phyloP scores from a whole-genome alignment of 2,329 filamentous ascomycete species.

The Colletotrichum graminicola region DNA sequence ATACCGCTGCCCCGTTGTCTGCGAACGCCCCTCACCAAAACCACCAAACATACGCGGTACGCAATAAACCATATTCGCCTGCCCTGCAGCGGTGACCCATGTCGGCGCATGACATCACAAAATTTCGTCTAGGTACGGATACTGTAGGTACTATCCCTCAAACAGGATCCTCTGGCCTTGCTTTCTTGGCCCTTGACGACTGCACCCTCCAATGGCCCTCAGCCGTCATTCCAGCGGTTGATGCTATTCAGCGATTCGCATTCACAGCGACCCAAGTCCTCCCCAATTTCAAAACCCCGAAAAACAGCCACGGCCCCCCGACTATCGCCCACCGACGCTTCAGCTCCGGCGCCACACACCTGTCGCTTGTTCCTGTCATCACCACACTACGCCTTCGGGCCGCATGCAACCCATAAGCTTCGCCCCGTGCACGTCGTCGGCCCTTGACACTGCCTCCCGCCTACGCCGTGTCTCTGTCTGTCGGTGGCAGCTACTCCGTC shows the following conservation, averaged over 20 bases:
- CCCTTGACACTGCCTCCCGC: background rate
- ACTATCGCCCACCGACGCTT: background rate
- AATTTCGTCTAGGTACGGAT: background rate
- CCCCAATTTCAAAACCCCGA: too few relatives aligned
- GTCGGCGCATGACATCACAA: conserved; percentile 30
- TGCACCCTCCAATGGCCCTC: background rate
- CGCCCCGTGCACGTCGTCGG: background rate
- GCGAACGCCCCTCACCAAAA: conserved; percentile 29
- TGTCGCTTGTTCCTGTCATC: conserved; percentile 3
- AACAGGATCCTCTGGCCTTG: background rate
- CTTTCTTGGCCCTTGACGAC: background rate
- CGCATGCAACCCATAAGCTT: conserved; percentile 4
- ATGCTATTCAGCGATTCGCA: background rate
- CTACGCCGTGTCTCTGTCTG: background rate
- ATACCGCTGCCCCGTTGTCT: conserved; percentile 1
- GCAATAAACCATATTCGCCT: background rate
- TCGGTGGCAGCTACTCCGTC: background rate
- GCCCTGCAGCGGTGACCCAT: conserved; percentile 16
- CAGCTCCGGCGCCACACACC: conserved; percentile 9
- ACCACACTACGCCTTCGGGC: conserved; percentile 3
- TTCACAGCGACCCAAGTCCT: background rate
- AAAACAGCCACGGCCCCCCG: background rate
- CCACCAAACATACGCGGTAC: conserved; percentile 14
- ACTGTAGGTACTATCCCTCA: background rate
- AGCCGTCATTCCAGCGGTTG: background rate